Conservation (phyloP, 192 early-diverging fungal genomes). For the Spinellus fusiger region DNA sequence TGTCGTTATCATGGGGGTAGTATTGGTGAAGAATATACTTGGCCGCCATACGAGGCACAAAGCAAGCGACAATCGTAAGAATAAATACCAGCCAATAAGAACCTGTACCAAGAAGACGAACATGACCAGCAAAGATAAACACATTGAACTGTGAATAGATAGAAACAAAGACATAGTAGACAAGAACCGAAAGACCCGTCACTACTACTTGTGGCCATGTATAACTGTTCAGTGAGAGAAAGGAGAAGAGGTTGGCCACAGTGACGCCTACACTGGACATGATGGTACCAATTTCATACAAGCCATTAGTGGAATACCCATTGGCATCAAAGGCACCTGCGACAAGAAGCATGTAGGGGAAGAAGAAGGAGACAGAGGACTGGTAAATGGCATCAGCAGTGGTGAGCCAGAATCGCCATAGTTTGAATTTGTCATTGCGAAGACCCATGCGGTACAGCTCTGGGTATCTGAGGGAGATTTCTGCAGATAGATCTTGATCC, state of each 20-base stretch:
- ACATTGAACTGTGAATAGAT: conserved; percentile 49
- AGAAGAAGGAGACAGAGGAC: conserved; percentile 61
- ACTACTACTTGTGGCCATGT: conserved; percentile 60
- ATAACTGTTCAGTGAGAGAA: conserved; percentile 67
- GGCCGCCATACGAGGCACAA: conserved; percentile 66
- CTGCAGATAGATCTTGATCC: conserved; percentile 75
- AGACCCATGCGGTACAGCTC: conserved; percentile 76
- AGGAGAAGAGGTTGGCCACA: conserved; percentile 75
- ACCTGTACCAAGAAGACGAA: conserved; percentile 53
- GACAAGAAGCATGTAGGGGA: conserved; percentile 51
- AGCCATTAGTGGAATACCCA: conserved; percentile 42
- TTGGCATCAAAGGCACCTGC: conserved; percentile 33
- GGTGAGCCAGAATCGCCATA: conserved; percentile 68
- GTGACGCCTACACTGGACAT: conserved; percentile 67
- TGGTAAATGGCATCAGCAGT: conserved; percentile 68
- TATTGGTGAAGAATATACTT: conserved; percentile 66
- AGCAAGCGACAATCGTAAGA: conserved; percentile 53
- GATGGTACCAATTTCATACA: conserved; percentile 66
- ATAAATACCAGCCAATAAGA: conserved; percentile 66
- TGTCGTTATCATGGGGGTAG: conserved; percentile 75
- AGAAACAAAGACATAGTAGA: conserved; percentile 53
- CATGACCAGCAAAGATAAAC: conserved; percentile 26
- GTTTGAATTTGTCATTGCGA: conserved; percentile 66
- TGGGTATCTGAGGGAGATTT: conserved; percentile 63
- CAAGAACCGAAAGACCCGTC: conserved; percentile 40